phyloP scores from a whole-genome alignment of 129 eudicot genomes.

The Chrysanthemum lavandulifolium region DNA sequence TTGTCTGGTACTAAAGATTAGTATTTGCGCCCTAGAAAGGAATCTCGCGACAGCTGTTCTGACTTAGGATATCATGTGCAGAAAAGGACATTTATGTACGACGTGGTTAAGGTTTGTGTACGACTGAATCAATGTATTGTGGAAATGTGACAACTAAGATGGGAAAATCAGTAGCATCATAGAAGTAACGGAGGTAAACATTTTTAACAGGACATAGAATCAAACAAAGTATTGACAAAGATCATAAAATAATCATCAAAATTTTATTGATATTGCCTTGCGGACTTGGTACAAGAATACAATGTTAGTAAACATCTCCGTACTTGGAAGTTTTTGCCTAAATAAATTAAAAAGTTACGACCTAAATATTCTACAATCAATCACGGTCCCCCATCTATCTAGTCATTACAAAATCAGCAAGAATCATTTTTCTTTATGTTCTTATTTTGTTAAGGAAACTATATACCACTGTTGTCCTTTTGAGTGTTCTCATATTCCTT shows the following conservation, averaged over 20 bases:
- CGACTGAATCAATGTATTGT: too few species aligned
- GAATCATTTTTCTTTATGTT: slow-evolving; percentile 19
- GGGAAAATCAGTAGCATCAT: too few species aligned
- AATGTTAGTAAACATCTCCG: slow-evolving; percentile 14
- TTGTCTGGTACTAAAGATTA: too few species aligned
- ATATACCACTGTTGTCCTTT: slow-evolving; percentile 47
- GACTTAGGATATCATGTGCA: too few species aligned
- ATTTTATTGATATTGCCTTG: slow-evolving; percentile 58
- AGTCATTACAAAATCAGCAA: slow-evolving; percentile 27
- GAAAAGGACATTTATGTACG: too few species aligned
- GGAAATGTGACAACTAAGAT: too few species aligned
- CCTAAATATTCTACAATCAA: slow-evolving; percentile 29
- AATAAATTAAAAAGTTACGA: slow-evolving; percentile 8
- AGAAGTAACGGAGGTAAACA: too few species aligned
- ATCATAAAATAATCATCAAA: neutral
- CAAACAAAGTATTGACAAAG: neutral
- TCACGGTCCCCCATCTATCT: slow-evolving; percentile 17
- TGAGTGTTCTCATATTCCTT: slow-evolving; percentile 27
- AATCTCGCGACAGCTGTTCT: too few species aligned
- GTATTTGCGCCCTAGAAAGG: too few species aligned
- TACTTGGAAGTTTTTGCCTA: slow-evolving; percentile 11
- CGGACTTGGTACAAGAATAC: slow-evolving; percentile 54
- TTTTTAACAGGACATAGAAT: too few species aligned
- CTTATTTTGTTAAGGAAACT: slow-evolving; percentile 29
- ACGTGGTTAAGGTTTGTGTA: too few species aligned